Evolutionary conservation across 1,284 basidiomycete genomes (phyloP).

Genomic region (Agaricales sp.): DNA sequence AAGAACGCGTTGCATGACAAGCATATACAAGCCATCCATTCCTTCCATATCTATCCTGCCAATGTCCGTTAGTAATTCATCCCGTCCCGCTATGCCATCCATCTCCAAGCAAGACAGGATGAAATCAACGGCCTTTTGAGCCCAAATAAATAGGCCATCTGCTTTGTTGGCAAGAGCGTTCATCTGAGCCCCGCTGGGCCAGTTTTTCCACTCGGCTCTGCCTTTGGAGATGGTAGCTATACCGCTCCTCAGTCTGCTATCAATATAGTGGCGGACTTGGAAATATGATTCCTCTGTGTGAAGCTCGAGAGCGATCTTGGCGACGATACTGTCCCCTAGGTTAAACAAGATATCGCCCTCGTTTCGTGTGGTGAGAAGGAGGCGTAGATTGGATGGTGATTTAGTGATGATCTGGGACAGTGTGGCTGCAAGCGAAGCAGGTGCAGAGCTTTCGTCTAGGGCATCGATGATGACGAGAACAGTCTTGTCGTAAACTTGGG

Average conservation of each 20-base stretch:
- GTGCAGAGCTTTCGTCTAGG: neutral
- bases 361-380: neutral
- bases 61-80: neutral
- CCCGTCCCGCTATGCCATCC: neutral
- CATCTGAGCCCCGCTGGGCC: neutral
- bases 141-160: neutral
- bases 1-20: neutral
- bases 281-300: neutral
- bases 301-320: neutral
- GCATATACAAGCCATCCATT: neutral
- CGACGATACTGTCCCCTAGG: neutral
- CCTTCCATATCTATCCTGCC: neutral
- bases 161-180: neutral
- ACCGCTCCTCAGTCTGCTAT: neutral
- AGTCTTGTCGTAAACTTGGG: too few relatives aligned
- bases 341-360: neutral
- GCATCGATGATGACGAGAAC: neutral
- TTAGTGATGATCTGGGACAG: neutral
- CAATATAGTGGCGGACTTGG: neutral
- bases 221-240: neutral
- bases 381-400: neutral
- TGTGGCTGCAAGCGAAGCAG: neutral
- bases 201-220: neutral
- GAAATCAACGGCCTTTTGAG: neutral
- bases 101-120: neutral